These are phyloP conservation scores for Margaritispora aquatica DNA, from an alignment of 495 filamentous ascomycete genomes.

Conservation along the genomic window DNA sequence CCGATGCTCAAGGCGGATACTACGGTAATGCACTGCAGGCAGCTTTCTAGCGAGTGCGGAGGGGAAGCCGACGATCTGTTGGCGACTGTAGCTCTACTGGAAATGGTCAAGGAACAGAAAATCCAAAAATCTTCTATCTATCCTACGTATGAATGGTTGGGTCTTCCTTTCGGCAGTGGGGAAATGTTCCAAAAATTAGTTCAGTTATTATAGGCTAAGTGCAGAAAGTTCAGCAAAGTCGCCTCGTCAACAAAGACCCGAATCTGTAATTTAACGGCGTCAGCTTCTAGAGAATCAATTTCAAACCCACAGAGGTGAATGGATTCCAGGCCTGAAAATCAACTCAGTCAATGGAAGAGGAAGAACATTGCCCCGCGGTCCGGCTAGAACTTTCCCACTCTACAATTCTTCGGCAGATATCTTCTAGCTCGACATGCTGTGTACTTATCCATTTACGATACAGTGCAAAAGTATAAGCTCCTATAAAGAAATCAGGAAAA, in stretches of 20 bases:
- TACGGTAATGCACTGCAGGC: too few species aligned
- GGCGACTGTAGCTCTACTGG: too few species aligned
- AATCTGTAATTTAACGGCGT: slow-evolving; percentile 7
- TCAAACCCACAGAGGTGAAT: not conserved
- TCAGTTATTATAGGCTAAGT: slow-evolving; percentile 5
- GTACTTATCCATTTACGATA: slow-evolving; percentile 5
- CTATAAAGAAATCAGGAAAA: not conserved
- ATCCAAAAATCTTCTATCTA: too few species aligned
- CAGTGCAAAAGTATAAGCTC: slow-evolving; percentile 1
- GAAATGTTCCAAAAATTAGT: too few species aligned
- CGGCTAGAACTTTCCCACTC: slow-evolving; percentile 3
- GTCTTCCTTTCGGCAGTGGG: too few species aligned
- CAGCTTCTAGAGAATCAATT: slow-evolving; percentile 7
- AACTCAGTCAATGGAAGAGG: slow-evolving; percentile 6
- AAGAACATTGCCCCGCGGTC: slow-evolving; percentile 6
- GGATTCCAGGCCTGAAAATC: slow-evolving; percentile 3
- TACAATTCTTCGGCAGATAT: slow-evolving; percentile 8
- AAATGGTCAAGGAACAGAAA: too few species aligned
- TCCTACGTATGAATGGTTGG: too few species aligned
- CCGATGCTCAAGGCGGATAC: too few species aligned
- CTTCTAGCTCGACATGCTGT: slow-evolving; percentile 6
- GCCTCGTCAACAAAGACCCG: slow-evolving; percentile 7
- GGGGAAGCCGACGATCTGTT: too few species aligned
- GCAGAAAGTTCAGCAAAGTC: slow-evolving; percentile 8
- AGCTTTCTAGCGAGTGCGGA: too few species aligned